Evolutionary conservation across 2,329 filamentous ascomycete species (phyloP).

Genomic region (Metarhizium sp.): DNA sequence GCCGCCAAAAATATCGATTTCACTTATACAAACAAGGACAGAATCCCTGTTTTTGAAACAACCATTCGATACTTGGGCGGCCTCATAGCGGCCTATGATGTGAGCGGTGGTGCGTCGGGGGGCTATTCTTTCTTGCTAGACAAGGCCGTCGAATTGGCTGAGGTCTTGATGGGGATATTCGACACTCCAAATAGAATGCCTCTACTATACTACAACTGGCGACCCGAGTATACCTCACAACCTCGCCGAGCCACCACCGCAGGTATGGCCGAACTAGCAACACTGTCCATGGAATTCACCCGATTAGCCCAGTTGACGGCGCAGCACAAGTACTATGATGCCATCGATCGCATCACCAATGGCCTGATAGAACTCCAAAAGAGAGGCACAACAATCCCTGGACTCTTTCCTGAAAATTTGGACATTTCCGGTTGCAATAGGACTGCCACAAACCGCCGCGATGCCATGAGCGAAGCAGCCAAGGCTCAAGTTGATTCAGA

Average conservation of each 20-base stretch:
- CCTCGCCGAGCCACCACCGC: slow-evolving; percentile 52
- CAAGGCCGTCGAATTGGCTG: slow-evolving; percentile 71
- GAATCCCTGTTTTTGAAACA: slow-evolving; percentile 89
- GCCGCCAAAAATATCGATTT: slow-evolving; percentile 72
- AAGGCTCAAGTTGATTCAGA: slow-evolving; percentile 26
- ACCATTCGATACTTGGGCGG: slow-evolving; percentile 88
- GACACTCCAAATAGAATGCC: slow-evolving; percentile 95
- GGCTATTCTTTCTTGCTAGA: slow-evolving; percentile 59
- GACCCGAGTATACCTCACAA: slow-evolving; percentile 52
- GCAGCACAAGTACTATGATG: slow-evolving; percentile 79
- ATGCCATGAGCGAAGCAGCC: slow-evolving; percentile 23
- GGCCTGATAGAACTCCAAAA: slow-evolving; percentile 68
- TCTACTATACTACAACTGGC: slow-evolving; percentile 70
- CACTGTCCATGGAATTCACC: slow-evolving; percentile 81
- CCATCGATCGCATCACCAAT: slow-evolving; percentile 75
- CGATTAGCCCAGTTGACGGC: slow-evolving; percentile 77
- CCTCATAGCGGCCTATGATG: slow-evolving; percentile 75
- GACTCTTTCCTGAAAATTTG: slow-evolving; percentile 70
- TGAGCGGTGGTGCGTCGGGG: slow-evolving; percentile 53
- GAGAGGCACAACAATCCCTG: slow-evolving; percentile 57
- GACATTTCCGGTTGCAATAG: slow-evolving; percentile 73
- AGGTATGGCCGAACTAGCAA: slow-evolving; percentile 65
- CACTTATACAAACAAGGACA: slow-evolving; percentile 52
- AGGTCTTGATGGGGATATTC: slow-evolving; percentile 73
- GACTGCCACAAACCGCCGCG: slow-evolving; percentile 27